A percentile compares a stretch with the other conserved stretches of the same genome.
Evolutionary conservation across 805 yeast species (phyloP).

Genomic region (Ogataea pignaliae): DNA sequence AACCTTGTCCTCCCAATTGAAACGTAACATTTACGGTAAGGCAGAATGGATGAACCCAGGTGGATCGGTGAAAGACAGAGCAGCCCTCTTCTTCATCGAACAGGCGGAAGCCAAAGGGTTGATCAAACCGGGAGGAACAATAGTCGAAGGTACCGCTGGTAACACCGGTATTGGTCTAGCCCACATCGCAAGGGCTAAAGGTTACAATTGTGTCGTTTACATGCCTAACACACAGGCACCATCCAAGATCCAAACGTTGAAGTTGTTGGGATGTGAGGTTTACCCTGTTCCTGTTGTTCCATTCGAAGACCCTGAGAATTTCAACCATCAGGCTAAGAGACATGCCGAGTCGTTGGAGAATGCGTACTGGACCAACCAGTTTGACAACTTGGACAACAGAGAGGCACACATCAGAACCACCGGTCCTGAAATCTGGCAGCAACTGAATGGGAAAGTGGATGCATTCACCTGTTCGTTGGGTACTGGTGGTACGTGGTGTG

Average conservation of each 20-base stretch:
- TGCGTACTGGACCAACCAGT: conserved; percentile 92
- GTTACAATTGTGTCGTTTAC: conserved; percentile 80
- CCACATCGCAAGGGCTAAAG: conserved; percentile 71
- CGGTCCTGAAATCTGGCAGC: conserved; percentile 91
- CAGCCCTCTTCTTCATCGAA: conserved; percentile 70
- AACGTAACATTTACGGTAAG: conserved; percentile 78
- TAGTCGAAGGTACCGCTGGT: conserved; percentile 93
- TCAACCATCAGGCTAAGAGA: conserved; percentile 80
- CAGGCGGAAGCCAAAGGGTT: conserved; percentile 72
- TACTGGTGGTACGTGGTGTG: conserved; percentile 91
- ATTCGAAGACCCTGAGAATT: conserved; percentile 74
- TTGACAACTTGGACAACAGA: conserved; percentile 83
- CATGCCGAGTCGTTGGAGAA: conserved; percentile 74
- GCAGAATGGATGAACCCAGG: conserved; percentile 95
- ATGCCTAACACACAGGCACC: conserved; percentile 91
- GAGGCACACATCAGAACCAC: conserved; percentile 87
- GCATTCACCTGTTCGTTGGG: conserved; percentile 91
- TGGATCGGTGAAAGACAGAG: conserved; percentile 88
- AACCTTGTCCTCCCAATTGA: conserved; percentile 50
- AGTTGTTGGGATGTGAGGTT: conserved; percentile 79
- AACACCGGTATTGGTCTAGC: conserved; percentile 95
- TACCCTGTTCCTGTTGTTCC: conserved; percentile 88
- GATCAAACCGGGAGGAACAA: conserved; percentile 73
- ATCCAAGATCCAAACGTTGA: conserved; percentile 68
- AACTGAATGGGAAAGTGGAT: conserved; percentile 69